Percentiles rank a stretch among this genome's conserved stretches.
These are phyloP conservation scores for Mucor piriformis DNA, from an alignment of 371 early-diverging fungal species.

Conservation along the genomic window DNA sequence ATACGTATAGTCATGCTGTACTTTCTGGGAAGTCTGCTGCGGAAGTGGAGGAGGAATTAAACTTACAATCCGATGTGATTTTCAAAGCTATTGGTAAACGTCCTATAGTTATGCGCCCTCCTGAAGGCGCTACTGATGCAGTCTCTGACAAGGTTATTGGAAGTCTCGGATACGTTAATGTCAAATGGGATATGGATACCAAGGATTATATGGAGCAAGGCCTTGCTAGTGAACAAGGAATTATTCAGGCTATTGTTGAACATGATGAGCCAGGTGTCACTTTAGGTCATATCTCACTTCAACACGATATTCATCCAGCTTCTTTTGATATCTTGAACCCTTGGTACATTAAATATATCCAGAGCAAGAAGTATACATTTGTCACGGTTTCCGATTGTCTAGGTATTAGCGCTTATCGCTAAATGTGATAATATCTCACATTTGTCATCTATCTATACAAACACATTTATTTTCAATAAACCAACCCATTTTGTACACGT, in stretches of 20 bases:
- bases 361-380: conserved; percentile 30
- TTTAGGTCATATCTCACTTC: conserved; percentile 41
- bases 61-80: conserved; percentile 23
- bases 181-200: conserved; percentile 59
- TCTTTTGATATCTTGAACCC: conserved; percentile 40
- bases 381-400: conserved; percentile 49
- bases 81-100: conserved; percentile 23
- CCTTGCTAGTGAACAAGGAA: conserved; percentile 15
- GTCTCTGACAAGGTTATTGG: conserved; percentile 35
- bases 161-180: conserved; percentile 46
- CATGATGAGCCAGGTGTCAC: not conserved
- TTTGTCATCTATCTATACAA: no score
- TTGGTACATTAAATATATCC: conserved; percentile 34
- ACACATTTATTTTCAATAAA: no score
- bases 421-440: not conserved
- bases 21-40: conserved; percentile 4
- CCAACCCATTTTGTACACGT: no score
- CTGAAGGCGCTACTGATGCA: conserved; percentile 45
- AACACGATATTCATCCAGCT: conserved; percentile 39
- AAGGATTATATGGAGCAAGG: conserved; percentile 43
- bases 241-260: conserved; percentile 14
- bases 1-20: conserved; percentile 22
- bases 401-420: conserved; percentile 20
- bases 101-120: conserved; percentile 49
- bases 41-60: conserved; percentile 19